These are phyloP conservation scores for Kodamaea neixiangensis DNA, from an alignment of 805 yeast genomes.

Conservation along the genomic window DNA sequence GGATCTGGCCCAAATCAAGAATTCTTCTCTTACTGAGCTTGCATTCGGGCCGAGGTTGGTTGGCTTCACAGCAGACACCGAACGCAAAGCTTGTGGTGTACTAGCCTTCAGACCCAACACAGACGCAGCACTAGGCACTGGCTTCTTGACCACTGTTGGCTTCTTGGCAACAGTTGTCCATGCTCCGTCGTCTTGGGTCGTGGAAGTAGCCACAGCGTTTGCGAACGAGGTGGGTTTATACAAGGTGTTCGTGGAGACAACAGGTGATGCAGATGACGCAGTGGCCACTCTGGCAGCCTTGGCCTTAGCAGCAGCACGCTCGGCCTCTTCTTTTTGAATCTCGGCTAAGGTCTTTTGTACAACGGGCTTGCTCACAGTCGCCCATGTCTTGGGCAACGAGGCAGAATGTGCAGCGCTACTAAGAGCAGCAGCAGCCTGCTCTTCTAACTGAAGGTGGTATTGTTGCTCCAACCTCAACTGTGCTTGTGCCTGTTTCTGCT, in stretches of 20 bases:
- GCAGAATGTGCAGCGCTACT: conserved; percentile 27
- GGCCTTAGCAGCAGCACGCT: conserved; percentile 35
- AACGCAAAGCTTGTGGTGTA: conserved; percentile 38
- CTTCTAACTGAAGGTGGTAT: conserved; percentile 17
- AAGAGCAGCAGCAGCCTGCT: conserved; percentile 22
- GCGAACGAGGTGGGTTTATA: conserved; percentile 32
- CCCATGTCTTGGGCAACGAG: conserved; percentile 48
- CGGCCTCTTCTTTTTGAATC: conserved; percentile 61
- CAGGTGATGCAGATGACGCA: conserved; percentile 4
- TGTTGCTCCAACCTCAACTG: conserved; percentile 31
- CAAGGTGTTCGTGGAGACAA: conserved; percentile 11
- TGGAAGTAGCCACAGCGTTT: conserved; percentile 30
- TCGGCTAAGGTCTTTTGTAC: conserved; percentile 58
- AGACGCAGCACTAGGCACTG: conserved; percentile 19
- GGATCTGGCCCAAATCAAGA: conserved; percentile 70
- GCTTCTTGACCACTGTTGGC: conserved; percentile 36
- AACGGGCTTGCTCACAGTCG: conserved; percentile 23
- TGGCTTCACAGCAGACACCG: conserved; percentile 35
- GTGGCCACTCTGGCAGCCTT: conserved; percentile 15
- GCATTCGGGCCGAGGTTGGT: conserved; percentile 20
- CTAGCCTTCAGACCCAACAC: conserved; percentile 22
- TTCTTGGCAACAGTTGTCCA: conserved; percentile 45
- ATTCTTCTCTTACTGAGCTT: conserved; percentile 49
- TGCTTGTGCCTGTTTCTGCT: conserved; percentile 40
- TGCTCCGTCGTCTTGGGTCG: conserved; percentile 29